Percentiles rank a stretch among this genome's conserved stretches.
These are phyloP conservation scores for Penicillium sp. DNA, from an alignment of 2,329 filamentous ascomycete species.

Conservation along the genomic window DNA sequence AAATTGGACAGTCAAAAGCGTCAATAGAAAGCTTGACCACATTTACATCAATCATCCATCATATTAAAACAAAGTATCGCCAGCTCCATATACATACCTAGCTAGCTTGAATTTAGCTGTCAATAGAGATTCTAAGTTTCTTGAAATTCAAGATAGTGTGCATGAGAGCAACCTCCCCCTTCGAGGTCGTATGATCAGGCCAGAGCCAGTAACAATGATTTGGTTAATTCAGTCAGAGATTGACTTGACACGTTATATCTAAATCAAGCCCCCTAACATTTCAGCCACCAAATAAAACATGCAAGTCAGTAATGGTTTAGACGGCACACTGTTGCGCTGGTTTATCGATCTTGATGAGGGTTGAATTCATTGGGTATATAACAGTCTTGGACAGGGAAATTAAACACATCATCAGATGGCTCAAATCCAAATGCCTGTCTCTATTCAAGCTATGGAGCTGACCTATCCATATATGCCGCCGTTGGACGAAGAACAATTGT, in stretches of 20 bases:
- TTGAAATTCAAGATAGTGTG: background rate
- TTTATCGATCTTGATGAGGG: background rate
- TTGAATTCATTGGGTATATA: conserved; percentile 25
- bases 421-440: background rate
- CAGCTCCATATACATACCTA: background rate
- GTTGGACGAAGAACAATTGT: background rate
- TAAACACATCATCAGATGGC: conserved; percentile 4
- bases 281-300: too few species aligned
- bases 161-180: background rate
- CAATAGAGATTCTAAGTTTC: background rate
- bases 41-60: background rate
- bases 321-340: background rate
- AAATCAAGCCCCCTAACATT: background rate
- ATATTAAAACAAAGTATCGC: background rate
- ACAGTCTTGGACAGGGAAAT: conserved; percentile 12
- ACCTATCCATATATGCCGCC: background rate
- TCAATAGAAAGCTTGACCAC: background rate
- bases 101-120: background rate
- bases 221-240: background rate
- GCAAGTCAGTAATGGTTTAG: background rate
- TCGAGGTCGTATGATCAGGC: background rate
- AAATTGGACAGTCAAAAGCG: conserved; percentile 1
- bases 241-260: background rate
- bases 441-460: conserved; percentile 9
- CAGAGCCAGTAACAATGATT: background rate